These are phyloP conservation scores for Petunia hybrid DNA, from an alignment of 305 asterid species.

Conservation along the genomic window DNA sequence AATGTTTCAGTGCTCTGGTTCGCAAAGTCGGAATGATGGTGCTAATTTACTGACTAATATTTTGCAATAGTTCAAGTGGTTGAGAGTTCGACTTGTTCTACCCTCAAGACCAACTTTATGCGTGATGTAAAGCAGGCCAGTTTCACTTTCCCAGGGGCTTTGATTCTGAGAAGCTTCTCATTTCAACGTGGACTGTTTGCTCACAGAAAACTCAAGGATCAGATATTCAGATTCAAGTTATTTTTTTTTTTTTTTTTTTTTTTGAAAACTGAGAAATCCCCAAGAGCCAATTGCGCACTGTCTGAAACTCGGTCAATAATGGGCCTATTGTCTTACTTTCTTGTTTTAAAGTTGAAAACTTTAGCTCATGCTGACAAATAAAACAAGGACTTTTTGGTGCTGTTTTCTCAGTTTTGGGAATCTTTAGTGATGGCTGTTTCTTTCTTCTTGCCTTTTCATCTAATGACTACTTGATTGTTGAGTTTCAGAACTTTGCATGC, in stretches of 20 bases:
- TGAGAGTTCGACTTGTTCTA: not conserved
- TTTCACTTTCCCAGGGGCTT: not conserved
- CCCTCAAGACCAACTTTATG: not conserved
- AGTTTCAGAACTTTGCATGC: conserved; percentile 28
- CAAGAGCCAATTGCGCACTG: too few relatives aligned
- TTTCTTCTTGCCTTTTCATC: conserved; percentile 24
- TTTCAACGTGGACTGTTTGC: not conserved
- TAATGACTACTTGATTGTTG: conserved; percentile 12
- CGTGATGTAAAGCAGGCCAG: conserved; percentile 10
- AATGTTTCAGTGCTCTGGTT: conserved; percentile 2
- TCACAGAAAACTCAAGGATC: not conserved
- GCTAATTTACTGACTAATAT: conserved; percentile 11
- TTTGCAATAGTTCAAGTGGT: conserved; percentile 1
- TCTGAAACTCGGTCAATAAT: too few relatives aligned
- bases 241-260: too few relatives aligned
- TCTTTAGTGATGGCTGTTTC: conserved; percentile 14
- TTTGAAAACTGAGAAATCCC: too few relatives aligned
- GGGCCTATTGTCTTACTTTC: too few relatives aligned
- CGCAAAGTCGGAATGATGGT: not conserved
- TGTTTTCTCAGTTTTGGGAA: conserved; percentile 27
- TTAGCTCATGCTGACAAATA: conserved; percentile 16
- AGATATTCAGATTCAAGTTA: not conserved
- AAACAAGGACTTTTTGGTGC: not conserved
- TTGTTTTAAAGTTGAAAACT: not conserved
- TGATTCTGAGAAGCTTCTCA: not conserved